These are phyloP conservation scores for Heliocybe sulcata DNA, from an alignment of 1,284 basidiomycete species.

Conservation along the genomic window DNA sequence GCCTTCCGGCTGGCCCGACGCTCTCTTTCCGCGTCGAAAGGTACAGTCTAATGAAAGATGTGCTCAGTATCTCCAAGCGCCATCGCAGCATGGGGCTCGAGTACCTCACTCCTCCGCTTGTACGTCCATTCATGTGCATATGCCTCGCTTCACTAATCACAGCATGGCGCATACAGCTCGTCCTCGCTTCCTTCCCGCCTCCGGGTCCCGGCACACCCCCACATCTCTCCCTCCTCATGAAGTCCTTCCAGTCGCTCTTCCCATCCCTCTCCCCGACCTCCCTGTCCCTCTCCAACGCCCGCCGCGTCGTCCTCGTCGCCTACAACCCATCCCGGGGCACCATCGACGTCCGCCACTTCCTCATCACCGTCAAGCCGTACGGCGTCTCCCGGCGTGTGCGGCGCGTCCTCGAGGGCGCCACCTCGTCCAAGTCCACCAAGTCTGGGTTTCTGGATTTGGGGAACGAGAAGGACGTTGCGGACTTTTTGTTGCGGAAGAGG, in stretches of 20 bases:
- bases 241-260: constrained; percentile 85
- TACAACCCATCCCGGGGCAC: constrained; percentile 87
- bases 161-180: constrained; percentile 38
- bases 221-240: constrained; percentile 71
- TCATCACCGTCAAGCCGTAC: constrained; percentile 93
- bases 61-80: constrained; percentile 60
- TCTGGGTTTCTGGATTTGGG: constrained; percentile 68
- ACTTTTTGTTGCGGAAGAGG: constrained; percentile 79
- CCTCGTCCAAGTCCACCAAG: constrained; percentile 28
- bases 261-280: constrained; percentile 79
- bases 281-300: constrained; percentile 75
- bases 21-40: constrained; percentile 90
- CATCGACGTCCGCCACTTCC: constrained; percentile 91
- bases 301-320: constrained; percentile 88
- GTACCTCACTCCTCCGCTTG: constrained; percentile 81
- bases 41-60: constrained; percentile 87
- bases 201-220: constrained; percentile 64
- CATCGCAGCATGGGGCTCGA: constrained; percentile 78
- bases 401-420: constrained; percentile 73
- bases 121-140: constrained; percentile 28
- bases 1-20: constrained; percentile 90
- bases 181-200: constrained; percentile 69
- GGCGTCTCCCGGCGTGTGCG: constrained; percentile 93
- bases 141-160: neutral
- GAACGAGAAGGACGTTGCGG: constrained; percentile 89